These are phyloP conservation scores for Hydnum rufescens DNA, from an alignment of 768 basidiomycete species.

Conservation along the genomic window DNA sequence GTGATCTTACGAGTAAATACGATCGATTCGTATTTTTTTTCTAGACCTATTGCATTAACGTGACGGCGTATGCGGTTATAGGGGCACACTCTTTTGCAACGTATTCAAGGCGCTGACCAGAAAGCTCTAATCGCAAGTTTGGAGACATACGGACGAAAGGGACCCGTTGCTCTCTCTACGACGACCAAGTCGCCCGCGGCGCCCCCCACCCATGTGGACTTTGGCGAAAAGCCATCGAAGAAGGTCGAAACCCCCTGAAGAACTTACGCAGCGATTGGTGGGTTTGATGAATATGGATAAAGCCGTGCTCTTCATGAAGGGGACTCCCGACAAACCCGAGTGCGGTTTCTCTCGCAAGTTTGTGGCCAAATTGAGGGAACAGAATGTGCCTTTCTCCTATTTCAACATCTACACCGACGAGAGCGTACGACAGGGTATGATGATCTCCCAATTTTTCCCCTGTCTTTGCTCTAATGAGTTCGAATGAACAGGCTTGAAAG, in stretches of 20 bases:
- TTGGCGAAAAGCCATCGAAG: neutral
- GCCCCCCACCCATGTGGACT: conserved; percentile 15
- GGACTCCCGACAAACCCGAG: conserved; percentile 50
- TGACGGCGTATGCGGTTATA: conserved; percentile 16
- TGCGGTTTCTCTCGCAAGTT: conserved; percentile 77
- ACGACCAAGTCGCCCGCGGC: conserved; percentile 26
- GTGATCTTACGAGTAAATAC: conserved; percentile 56
- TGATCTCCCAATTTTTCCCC: neutral
- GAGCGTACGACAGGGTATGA: conserved; percentile 54
- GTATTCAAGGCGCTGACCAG: conserved; percentile 67
- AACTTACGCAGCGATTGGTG: conserved; percentile 43
- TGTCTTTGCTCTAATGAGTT: neutral
- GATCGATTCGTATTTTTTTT: neutral
- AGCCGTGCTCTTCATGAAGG: conserved; percentile 87
- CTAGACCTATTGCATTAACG: neutral
- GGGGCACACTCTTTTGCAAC: conserved; percentile 75
- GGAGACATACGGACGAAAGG: conserved; percentile 30
- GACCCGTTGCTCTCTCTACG: conserved; percentile 27
- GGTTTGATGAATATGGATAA: conserved; percentile 57
- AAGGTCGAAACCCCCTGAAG: conserved; percentile 36
- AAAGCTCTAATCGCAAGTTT: conserved; percentile 38
- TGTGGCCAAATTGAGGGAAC: conserved; percentile 40
- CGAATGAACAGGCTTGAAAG: conserved; percentile 27
- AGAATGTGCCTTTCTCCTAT: conserved; percentile 43
- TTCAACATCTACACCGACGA: conserved; percentile 79